A percentile compares a stretch with the other conserved stretches of the same genome.
Conservation (phyloP, 1,139 yeast species). For the Diutina catenulata region DNA sequence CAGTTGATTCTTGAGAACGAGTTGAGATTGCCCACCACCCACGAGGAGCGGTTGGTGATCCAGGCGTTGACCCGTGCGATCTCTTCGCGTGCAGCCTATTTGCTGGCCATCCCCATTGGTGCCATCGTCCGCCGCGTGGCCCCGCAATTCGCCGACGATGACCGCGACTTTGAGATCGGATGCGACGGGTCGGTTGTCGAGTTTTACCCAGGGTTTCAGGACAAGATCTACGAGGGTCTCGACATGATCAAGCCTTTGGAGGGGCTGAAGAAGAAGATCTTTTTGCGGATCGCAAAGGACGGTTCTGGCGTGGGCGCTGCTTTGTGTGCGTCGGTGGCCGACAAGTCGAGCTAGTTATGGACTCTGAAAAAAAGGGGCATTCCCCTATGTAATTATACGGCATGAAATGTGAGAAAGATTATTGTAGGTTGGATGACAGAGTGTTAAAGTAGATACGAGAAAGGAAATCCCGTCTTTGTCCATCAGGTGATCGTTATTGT, state of each 20-base stretch:
- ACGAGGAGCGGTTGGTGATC: conserved; percentile 58
- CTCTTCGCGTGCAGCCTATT: conserved; percentile 72
- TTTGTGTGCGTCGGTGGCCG: conserved; percentile 48
- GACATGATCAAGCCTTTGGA: conserved; percentile 57
- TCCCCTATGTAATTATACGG: no score
- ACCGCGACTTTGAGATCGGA: conserved; percentile 74
- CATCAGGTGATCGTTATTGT: no score
- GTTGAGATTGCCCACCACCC: conserved; percentile 54
- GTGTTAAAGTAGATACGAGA: no score
- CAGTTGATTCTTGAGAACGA: conserved; percentile 51
- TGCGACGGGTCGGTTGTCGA: conserved; percentile 93
- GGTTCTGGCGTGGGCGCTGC: conserved; percentile 98
- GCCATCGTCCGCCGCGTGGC: conserved; percentile 43
- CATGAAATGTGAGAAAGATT: no score
- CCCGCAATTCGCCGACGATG: conserved; percentile 30
- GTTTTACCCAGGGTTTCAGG: conserved; percentile 79
- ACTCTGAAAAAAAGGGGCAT: no score
- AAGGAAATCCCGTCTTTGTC: no score
- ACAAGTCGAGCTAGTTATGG: neutral
- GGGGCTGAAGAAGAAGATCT: conserved; percentile 58
- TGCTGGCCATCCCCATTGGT: conserved; percentile 82
- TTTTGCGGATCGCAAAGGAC: conserved; percentile 75
- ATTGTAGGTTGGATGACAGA: no score
- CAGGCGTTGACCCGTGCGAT: conserved; percentile 67
- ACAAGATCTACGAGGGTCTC: conserved; percentile 65